Evolutionary conservation across 495 filamentous ascomycete species (phyloP), one percentile per base, ranked within the genome.

Genomic region (Penicillium dipodomyicola): DNA sequence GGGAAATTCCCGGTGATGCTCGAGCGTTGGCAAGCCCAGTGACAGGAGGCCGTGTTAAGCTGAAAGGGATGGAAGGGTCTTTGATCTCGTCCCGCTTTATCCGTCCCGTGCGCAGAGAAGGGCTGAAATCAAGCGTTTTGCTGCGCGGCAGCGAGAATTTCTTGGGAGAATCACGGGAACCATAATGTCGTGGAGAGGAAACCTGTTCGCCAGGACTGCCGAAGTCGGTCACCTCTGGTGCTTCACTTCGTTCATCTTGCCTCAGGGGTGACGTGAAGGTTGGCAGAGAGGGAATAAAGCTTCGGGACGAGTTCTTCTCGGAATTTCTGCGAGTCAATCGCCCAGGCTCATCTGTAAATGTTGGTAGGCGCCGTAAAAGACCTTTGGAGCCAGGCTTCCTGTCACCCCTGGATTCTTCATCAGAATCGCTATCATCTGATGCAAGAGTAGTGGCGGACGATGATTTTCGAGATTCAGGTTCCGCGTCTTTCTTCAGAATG

Each of bases 401-500:
- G 41, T 76, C 72, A 46, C 58, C 61, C 23, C 58, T 53, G 45
- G 69, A 70, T 17, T 74, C 73, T 2, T 74, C 69, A 51, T 79
- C 77, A 4, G 70, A 72, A 44, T 78, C 77, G 10, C 75, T 77
- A 8, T 74, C 71, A 19, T 78, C 77, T 3, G 76, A 78, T 9
- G 64, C 60, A 48, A 71, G 39, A 27, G 68, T 74, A 10, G 70
- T 68, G 22, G 71, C 69, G 35, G 74, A 66, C 27, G 79, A 81
- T 7, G 67, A 70, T 42, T 73, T 65, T 17, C 72, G 68, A 39
- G 76, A 72, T 49, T 68, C 67, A 5, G 61, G 52, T 32, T 46
- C 52, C 22, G 58, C 45, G 39, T 77, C 77, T 44, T 84, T 84
- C 56, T 81, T 84, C 54, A 73, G 64, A 7, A 86, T 73, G 33